These are phyloP conservation scores for Kluyveromyces dobzhanskii DNA, from an alignment of 805 yeast species.

Conservation along the genomic window DNA sequence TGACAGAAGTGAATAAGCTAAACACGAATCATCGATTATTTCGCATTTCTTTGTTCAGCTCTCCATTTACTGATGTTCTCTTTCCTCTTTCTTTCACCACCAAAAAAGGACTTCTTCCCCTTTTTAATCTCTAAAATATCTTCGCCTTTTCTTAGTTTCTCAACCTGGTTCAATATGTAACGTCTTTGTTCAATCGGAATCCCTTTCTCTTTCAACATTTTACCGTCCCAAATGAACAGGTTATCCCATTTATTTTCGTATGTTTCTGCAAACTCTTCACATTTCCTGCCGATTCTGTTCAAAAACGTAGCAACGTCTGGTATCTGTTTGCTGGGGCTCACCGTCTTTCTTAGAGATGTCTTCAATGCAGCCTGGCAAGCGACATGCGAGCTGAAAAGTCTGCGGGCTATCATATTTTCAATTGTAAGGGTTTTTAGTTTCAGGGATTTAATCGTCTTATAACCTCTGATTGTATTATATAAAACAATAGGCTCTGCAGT, in stretches of 20 bases:
- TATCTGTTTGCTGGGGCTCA: slow-evolving; percentile 43
- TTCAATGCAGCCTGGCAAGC: slow-evolving; percentile 9
- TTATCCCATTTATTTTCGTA: slow-evolving; percentile 61
- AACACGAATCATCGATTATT: not conserved
- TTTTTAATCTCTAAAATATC: slow-evolving; percentile 44
- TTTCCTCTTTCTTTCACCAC: slow-evolving; percentile 79
- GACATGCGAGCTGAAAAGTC: slow-evolving; percentile 8
- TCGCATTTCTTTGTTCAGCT: slow-evolving; percentile 40
- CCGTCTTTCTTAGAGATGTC: slow-evolving; percentile 22
- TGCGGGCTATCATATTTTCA: slow-evolving; percentile 10
- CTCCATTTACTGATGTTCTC: slow-evolving; percentile 54
- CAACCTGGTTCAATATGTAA: slow-evolving; percentile 65
- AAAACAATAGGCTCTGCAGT: too few relatives aligned
- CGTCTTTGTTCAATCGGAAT: slow-evolving; percentile 64
- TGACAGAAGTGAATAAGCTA: too few relatives aligned
- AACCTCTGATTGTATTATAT: too few relatives aligned
- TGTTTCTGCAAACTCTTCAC: slow-evolving; percentile 61
- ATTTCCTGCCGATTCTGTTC: slow-evolving; percentile 67
- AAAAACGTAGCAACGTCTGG: slow-evolving; percentile 73
- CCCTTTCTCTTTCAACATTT: slow-evolving; percentile 64
- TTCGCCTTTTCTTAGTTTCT: slow-evolving; percentile 52
- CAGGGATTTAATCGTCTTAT: too few relatives aligned
- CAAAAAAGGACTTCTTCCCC: slow-evolving; percentile 67
- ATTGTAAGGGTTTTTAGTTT: too few relatives aligned
- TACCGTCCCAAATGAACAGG: slow-evolving; percentile 49